Evolutionary conservation across 192 early-diverging fungal genomes (phyloP).

Genomic region (Chytriomyces sp.): DNA sequence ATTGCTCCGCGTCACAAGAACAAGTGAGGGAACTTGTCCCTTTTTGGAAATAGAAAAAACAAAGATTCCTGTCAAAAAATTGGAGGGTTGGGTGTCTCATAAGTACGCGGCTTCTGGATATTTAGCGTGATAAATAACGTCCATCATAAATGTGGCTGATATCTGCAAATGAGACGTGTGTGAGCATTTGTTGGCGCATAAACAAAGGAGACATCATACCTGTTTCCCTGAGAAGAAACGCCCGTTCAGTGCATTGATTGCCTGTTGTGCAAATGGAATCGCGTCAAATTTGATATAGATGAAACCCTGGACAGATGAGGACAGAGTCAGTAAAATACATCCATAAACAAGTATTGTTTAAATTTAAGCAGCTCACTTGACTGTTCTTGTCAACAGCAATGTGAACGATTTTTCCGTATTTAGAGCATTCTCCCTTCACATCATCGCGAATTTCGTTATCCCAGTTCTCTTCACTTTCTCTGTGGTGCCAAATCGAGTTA

Average conservation of each 20-base stretch:
- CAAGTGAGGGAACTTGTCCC: neutral
- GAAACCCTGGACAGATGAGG: slow-evolving; percentile 60
- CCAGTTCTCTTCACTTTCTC: slow-evolving; percentile 85
- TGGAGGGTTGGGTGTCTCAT: slow-evolving; percentile 8
- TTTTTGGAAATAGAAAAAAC: neutral
- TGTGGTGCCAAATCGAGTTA: slow-evolving; percentile 40
- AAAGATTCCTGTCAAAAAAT: neutral
- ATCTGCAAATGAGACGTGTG: slow-evolving; percentile 42
- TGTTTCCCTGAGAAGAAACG: slow-evolving; percentile 92
- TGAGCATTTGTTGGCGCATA: neutral
- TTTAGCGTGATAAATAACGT: slow-evolving; percentile 68
- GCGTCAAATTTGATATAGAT: slow-evolving; percentile 85
- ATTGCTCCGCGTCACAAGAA: neutral
- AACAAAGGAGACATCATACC: slow-evolving; percentile 23
- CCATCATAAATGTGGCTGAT: slow-evolving; percentile 63
- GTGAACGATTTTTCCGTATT: slow-evolving; percentile 77
- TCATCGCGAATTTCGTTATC: slow-evolving; percentile 83
- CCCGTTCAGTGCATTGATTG: slow-evolving; percentile 75
- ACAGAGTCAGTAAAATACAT: neutral
- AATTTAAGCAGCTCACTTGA: slow-evolving; percentile 9
- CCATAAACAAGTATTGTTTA: slow-evolving; percentile 3
- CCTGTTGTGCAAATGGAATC: slow-evolving; percentile 65
- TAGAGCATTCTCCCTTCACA: slow-evolving; percentile 79
- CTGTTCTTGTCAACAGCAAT: slow-evolving; percentile 71
- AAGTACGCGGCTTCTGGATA: slow-evolving; percentile 63